Evolutionary conservation across 2,329 filamentous ascomycete species (phyloP).

Genomic region (Pseudocercospora fuligena): DNA sequence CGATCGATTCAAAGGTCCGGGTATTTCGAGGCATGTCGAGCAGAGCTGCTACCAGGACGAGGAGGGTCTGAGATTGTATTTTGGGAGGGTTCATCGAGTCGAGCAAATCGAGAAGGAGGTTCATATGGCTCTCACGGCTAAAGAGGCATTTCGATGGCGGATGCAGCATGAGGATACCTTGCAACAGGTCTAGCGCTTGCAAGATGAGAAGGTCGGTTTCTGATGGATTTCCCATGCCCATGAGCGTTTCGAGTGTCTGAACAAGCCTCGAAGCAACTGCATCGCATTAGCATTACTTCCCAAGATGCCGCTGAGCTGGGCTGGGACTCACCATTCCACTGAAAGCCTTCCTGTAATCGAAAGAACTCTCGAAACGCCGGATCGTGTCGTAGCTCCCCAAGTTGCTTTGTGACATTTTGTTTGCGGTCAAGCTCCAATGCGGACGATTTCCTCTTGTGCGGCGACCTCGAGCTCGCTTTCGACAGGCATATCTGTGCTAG

Average conservation of each 20-base stretch:
- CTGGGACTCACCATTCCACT: constrained; percentile 76
- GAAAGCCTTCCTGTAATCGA: constrained; percentile 93
- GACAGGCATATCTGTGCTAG: constrained; percentile 93
- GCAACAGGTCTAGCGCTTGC: constrained; percentile 83
- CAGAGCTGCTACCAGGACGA: constrained; percentile 87
- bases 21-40: constrained; percentile 87
- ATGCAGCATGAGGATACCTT: constrained; percentile 85
- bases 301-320: background rate
- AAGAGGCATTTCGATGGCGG: constrained; percentile 88
- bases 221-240: constrained; percentile 80
- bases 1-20: constrained; percentile 87
- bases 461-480: constrained; percentile 39
- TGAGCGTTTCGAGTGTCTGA: constrained; percentile 80
- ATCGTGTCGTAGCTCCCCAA: constrained; percentile 75
- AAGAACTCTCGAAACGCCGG: constrained; percentile 95
- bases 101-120: constrained; percentile 91
- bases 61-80: constrained; percentile 86
- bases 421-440: constrained; percentile 37
- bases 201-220: constrained; percentile 89
- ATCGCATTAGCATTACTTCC: background rate
- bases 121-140: constrained; percentile 90
- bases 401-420: constrained; percentile 56
- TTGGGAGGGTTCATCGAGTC: constrained; percentile 87
- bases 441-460: constrained; percentile 47
- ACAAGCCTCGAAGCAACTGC: constrained; percentile 81